Conservation (phyloP, 192 early-diverging fungal genomes). For the Backusella mclennaniae region DNA sequence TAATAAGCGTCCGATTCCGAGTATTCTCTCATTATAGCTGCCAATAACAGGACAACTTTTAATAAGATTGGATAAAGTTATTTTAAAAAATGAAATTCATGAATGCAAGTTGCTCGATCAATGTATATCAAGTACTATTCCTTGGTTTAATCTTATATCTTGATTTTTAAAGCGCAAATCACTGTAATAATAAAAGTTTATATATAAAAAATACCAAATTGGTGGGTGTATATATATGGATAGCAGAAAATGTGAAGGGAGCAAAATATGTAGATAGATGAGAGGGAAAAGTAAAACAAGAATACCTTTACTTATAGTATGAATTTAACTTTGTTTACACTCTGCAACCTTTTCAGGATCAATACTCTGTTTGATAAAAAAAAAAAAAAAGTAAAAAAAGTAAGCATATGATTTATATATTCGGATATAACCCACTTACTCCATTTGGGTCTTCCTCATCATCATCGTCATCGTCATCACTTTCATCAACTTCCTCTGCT, state of each 20-base stretch:
- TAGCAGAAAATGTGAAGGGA: background rate
- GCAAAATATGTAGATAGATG: background rate
- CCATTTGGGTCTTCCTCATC: constrained; percentile 57
- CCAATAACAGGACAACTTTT: too few species aligned
- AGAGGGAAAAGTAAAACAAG: too few species aligned
- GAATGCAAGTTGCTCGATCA: too few species aligned
- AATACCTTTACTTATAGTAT: background rate
- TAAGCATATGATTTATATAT: background rate
- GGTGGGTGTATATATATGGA: background rate
- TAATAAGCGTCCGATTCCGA: too few species aligned
- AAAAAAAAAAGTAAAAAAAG: too few species aligned
- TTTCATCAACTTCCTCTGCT: constrained; percentile 2
- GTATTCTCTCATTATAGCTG: too few species aligned
- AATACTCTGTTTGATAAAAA: background rate
- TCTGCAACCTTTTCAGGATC: background rate
- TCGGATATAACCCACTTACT: background rate
- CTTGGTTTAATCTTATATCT: too few species aligned
- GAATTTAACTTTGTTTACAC: background rate
- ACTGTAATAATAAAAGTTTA: background rate
- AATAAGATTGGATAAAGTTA: too few species aligned
- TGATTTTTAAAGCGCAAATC: too few species aligned
- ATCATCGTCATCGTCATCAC: constrained; percentile 24
- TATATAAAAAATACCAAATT: background rate
- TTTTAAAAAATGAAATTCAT: too few species aligned
- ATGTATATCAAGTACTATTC: too few species aligned